Conservation (phyloP, 768 basidiomycete species). For the Mycena vulgaris region DNA sequence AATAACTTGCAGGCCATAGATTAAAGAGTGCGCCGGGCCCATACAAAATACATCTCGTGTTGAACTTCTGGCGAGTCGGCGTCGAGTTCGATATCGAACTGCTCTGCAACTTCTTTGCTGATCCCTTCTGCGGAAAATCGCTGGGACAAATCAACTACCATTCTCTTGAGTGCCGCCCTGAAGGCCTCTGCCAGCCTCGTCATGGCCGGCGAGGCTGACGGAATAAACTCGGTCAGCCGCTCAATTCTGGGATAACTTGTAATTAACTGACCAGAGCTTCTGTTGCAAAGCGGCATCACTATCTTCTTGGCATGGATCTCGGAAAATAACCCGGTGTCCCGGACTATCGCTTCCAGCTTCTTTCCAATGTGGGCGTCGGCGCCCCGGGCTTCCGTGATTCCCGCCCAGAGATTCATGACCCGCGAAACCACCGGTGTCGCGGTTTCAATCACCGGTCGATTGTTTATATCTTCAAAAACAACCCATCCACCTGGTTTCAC, state of each 20-base stretch:
- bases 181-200: background rate
- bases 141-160: slow-evolving; percentile 8
- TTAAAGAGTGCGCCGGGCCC: slow-evolving; percentile 4
- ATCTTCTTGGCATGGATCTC: slow-evolving; percentile 1
- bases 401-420: background rate
- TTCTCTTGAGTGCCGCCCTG: background rate
- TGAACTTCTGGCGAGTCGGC: background rate
- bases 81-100: slow-evolving; percentile 2
- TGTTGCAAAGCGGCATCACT: slow-evolving; percentile 6
- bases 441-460: background rate
- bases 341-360: slow-evolving; percentile 13
- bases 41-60: slow-evolving; percentile 7
- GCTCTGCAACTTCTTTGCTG: slow-evolving; percentile 13
- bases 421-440: background rate
- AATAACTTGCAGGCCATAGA: no score
- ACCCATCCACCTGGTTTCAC: slow-evolving; percentile 28
- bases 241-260: background rate
- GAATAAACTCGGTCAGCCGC: background rate
- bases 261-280: background rate
- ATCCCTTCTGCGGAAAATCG: slow-evolving; percentile 11
- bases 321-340: background rate
- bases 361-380: slow-evolving; percentile 4
- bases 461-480: slow-evolving; percentile 7
- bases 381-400: slow-evolving; percentile 2
- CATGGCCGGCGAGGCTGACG: background rate